Base-by-base conservation (phyloP, 73 alveolate species). In the Tetrahymena borealis region DNA sequence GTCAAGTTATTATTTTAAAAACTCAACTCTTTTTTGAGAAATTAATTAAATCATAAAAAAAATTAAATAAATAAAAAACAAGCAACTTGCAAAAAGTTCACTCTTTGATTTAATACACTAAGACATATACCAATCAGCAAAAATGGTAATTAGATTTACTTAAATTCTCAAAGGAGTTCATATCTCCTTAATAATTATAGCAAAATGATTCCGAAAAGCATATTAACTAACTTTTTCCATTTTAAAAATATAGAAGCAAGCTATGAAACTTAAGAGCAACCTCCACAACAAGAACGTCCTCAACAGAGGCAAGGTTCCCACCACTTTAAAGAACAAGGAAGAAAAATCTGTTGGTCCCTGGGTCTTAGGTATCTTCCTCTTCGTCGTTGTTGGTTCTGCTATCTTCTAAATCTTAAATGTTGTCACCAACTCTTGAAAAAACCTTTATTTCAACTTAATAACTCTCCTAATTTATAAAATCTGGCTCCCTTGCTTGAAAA, bases 361-460 rank as follows among this genome's bases (percentile, higher is more conserved):
- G 77, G 90, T 97, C 35, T 91, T 97, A 39, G 99, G 99, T 91
- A 94, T 97, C 39, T 97, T 97, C 94, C 94, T 97, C 41, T 97
- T 97, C 91, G 96, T 97, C 40, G 98, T 97, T 40, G 94, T 97
- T 4, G 99, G 99, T 32, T 95, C 98, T 7, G 99, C 99, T 43
- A 40, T 97, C 90, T 97, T 97, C 91, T 96, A 95, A 94, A 97
- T 97, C 41, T 91, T 93, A 39, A 93, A 91, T 78, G 92, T 91
- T 38, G 96, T 60, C 85, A 60, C 85, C 37, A 60, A 60, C 85
- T 60, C 85, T 60, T 60, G 85, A 60, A n/a, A n/a, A n/a, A 60
- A 60, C 85, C 28, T 16, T 60, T 60, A 60, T 60, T 60, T 60
- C 85, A 60, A 60, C 38, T 15, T 60, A 60, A 60, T 24, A 60